These are phyloP conservation scores for Globisporangium lucens DNA, from an alignment of 352 stramenopile genomes.

Conservation along the genomic window DNA sequence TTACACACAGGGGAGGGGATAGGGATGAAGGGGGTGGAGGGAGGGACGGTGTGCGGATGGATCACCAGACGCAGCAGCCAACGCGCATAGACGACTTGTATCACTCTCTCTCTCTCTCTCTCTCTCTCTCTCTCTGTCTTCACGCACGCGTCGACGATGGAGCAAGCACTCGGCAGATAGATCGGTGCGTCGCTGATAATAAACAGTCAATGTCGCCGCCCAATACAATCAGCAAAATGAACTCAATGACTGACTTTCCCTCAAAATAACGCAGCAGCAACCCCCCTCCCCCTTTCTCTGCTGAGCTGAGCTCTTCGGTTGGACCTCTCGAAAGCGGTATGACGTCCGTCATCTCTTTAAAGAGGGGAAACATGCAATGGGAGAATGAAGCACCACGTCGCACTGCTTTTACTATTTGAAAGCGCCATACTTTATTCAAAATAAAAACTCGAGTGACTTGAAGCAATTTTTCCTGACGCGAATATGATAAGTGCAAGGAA, in stretches of 20 bases:
- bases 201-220: not conserved
- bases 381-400: not conserved
- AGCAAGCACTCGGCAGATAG: not conserved
- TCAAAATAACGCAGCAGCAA: not conserved
- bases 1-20: not conserved
- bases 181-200: not conserved
- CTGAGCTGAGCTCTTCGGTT: not conserved
- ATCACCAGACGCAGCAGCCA: not conserved
- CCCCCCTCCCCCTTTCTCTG: not conserved
- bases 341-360: no score
- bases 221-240: not conserved
- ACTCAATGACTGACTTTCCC: not conserved
- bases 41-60: not conserved
- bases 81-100: not conserved
- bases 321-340: not conserved
- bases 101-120: not conserved
- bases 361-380: not conserved
- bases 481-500: no score
- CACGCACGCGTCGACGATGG: not conserved
- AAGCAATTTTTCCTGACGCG: no score
- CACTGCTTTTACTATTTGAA: not conserved
- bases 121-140: not conserved
- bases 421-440: not conserved
- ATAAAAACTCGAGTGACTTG: not conserved
- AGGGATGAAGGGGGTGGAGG: not conserved